Conservation (phyloP, 371 early-diverging fungal genomes). For the Apophysomyces sp. region DNA sequence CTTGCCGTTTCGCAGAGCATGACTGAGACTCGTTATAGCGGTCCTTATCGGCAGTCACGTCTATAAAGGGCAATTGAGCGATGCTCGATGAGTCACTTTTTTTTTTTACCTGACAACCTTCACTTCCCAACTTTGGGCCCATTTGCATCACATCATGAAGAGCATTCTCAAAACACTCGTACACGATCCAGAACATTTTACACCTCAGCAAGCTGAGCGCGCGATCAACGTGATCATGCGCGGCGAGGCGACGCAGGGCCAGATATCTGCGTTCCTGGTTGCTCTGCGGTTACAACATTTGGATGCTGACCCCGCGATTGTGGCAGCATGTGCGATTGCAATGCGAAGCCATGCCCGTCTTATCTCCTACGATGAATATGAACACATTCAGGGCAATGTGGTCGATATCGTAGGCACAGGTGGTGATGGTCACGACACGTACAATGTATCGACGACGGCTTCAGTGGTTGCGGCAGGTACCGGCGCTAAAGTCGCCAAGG, state of each 20-base stretch:
- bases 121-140: neutral
- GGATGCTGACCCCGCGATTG: slow-evolving; percentile 75
- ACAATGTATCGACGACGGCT: slow-evolving; percentile 94
- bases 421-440: slow-evolving; percentile 97
- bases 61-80: neutral
- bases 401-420: slow-evolving; percentile 98
- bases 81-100: neutral
- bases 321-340: slow-evolving; percentile 75
- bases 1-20: too few relatives aligned
- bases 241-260: slow-evolving; percentile 73
- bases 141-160: slow-evolving; percentile 29
- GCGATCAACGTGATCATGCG: slow-evolving; percentile 79
- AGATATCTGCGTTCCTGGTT: slow-evolving; percentile 84
- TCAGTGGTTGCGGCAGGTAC: slow-evolving; percentile 93
- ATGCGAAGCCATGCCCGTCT: slow-evolving; percentile 63
- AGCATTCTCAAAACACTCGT: slow-evolving; percentile 63
- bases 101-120: neutral
- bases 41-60: neutral
- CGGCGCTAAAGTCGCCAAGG: slow-evolving; percentile 92
- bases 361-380: slow-evolving; percentile 45
- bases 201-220: slow-evolving; percentile 60
- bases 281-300: slow-evolving; percentile 68
- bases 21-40: too few relatives aligned
- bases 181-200: slow-evolving; percentile 62
- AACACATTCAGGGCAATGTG: slow-evolving; percentile 47